Conservation (phyloP, 257 asterid genomes). For the Solanum commersonii region DNA sequence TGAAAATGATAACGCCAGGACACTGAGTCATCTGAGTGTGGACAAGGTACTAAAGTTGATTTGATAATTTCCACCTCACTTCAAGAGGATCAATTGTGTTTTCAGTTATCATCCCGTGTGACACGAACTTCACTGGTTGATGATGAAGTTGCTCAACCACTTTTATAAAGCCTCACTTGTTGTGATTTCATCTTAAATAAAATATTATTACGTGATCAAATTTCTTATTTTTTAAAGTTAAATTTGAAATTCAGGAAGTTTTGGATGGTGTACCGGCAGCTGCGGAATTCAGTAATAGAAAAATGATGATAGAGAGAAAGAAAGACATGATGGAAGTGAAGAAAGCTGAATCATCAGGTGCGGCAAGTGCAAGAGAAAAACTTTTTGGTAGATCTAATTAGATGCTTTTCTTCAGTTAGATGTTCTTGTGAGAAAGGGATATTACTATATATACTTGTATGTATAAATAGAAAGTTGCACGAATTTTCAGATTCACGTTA, state of each 20-base stretch:
- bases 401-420: too few species aligned
- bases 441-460: slow-evolving; percentile 11
- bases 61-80: background rate
- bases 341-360: background rate
- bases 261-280: background rate
- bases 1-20: background rate
- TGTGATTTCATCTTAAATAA: too few species aligned
- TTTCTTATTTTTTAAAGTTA: background rate
- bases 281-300: background rate
- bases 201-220: background rate
- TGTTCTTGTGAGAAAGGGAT: background rate
- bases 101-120: too few species aligned
- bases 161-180: too few species aligned
- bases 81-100: background rate
- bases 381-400: too few species aligned
- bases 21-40: background rate
- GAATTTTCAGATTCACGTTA: background rate
- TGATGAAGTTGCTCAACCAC: background rate
- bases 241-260: slow-evolving; percentile 19
- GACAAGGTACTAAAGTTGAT: background rate
- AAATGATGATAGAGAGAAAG: slow-evolving; percentile 10
- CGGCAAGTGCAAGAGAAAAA: background rate
- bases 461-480: slow-evolving; percentile 10
- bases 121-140: background rate
- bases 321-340: background rate